Evolutionary conservation across 2,329 filamentous ascomycete genomes (phyloP).

Genomic region (Myriosclerotinia scirpicola): DNA sequence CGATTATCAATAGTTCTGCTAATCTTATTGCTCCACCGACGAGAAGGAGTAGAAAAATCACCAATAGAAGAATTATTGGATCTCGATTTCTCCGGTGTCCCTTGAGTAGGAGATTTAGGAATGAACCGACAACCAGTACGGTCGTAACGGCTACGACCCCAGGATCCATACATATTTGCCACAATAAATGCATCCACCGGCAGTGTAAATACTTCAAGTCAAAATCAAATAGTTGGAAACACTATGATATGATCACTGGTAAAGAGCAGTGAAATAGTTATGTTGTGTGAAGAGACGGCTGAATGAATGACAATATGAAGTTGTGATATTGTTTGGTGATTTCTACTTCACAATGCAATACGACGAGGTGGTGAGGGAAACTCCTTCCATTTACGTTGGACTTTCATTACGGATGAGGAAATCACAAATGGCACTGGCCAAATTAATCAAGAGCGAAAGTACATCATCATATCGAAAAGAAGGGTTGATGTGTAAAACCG

Average conservation of each 20-base stretch:
- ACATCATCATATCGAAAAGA: background rate
- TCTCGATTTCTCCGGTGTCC: background rate
- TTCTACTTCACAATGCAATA: background rate
- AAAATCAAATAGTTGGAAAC: constrained; percentile 15
- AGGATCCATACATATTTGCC: constrained; percentile 16
- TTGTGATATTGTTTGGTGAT: background rate
- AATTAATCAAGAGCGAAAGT: background rate
- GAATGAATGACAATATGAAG: constrained; percentile 11
- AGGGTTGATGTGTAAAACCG: background rate
- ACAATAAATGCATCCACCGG: background rate
- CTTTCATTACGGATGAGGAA: background rate
- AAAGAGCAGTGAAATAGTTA: constrained; percentile 13
- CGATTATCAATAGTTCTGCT: background rate
- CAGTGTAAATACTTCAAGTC: constrained; percentile 11
- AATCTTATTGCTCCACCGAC: background rate
- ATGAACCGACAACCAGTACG: background rate
- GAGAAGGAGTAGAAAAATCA: background rate
- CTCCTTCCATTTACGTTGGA: background rate
- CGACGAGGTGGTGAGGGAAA: background rate
- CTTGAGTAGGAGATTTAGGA: background rate
- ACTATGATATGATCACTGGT: constrained; percentile 7
- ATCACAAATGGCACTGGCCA: constrained; percentile 18
- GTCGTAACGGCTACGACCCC: constrained; percentile 6
- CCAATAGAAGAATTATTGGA: constrained; percentile 14
- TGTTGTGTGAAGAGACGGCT: background rate